Evolutionary conservation across 257 asterid species (phyloP).

Genomic region (Buddleja alternifolia): DNA sequence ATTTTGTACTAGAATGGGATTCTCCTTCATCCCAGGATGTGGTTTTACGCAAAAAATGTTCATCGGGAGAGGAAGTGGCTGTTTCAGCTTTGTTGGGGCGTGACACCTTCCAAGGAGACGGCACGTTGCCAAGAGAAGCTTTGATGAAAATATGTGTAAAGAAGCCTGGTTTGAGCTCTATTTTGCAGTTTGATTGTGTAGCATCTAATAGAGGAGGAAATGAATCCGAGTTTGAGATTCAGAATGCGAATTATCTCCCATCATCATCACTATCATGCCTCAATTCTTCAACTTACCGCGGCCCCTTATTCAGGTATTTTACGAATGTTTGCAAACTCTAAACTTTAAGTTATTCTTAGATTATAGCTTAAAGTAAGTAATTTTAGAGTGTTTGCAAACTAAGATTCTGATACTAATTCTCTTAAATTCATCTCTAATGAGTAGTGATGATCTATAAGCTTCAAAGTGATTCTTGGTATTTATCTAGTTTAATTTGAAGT

Average conservation of each 20-base stretch:
- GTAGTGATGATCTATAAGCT: too few species aligned
- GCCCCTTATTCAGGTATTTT: conserved; percentile 73
- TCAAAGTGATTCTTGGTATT: too few species aligned
- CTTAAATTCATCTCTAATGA: too few species aligned
- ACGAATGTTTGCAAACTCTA: too few species aligned
- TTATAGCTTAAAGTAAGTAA: too few species aligned
- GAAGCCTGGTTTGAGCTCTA: conserved; percentile 75
- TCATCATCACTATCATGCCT: conserved; percentile 44
- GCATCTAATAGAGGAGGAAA: conserved; percentile 48
- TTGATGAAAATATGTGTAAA: conserved; percentile 80
- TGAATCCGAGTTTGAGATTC: conserved; percentile 51
- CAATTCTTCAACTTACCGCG: conserved; percentile 51
- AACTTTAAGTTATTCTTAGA: too few species aligned
- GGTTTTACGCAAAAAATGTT: conserved; percentile 60
- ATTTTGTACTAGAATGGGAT: conserved; percentile 80
- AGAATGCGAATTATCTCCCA: conserved; percentile 54
- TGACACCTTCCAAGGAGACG: conserved; percentile 39
- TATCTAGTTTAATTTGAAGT: too few species aligned
- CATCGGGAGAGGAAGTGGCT: conserved; percentile 84
- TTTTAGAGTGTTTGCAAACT: too few species aligned
- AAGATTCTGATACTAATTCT: too few species aligned
- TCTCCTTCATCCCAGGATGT: conserved; percentile 68
- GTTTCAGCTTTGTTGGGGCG: conserved; percentile 73
- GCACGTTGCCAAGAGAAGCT: conserved; percentile 57
- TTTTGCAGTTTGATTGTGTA: conserved; percentile 83